Evolutionary conservation across 352 stramenopile species (phyloP).

Genomic region (Chrysophaeum taylorii): DNA sequence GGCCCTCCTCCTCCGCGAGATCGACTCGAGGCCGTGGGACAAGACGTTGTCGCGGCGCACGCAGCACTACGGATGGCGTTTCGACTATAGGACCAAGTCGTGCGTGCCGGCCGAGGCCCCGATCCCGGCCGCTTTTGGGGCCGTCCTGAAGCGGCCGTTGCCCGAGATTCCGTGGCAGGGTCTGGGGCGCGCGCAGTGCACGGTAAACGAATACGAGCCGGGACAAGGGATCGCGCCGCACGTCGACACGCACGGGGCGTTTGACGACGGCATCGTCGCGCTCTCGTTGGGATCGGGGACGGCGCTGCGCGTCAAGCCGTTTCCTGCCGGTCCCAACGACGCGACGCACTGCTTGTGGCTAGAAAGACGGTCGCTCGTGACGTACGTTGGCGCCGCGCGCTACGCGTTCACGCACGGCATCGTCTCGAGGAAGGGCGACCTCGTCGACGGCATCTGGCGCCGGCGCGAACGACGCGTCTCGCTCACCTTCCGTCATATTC

Average conservation of each 20-base stretch:
- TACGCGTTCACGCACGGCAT: constrained; percentile 77
- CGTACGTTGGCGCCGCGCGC: constrained; percentile 63
- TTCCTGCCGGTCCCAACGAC: too few species aligned
- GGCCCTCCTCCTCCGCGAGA: constrained; percentile 3
- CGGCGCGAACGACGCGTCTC: constrained; percentile 54
- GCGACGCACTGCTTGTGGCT: too few species aligned
- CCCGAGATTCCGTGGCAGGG: not conserved
- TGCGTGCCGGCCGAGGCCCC: not conserved
- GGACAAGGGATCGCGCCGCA: constrained; percentile 72
- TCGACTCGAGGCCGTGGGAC: constrained; percentile 21
- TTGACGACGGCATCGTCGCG: constrained; percentile 57
- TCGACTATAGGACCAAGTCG: constrained; percentile 23
- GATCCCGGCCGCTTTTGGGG: not conserved
- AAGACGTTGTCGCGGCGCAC: constrained; percentile 21
- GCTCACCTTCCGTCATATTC: constrained; percentile 70
- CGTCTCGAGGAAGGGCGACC: constrained; percentile 60
- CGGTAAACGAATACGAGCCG: constrained; percentile 67
- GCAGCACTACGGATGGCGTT: constrained; percentile 29
- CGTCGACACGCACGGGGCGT: constrained; percentile 71
- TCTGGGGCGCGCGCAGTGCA: constrained; percentile 23
- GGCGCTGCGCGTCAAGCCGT: constrained; percentile 1
- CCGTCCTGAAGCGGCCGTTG: not conserved
- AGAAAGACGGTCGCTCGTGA: constrained; percentile 56
- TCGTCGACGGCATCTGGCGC: constrained; percentile 58
- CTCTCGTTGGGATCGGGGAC: constrained; percentile 35